phyloP scores from a whole-genome alignment of 495 filamentous ascomycete species.

The Pyronema omphalodes region DNA sequence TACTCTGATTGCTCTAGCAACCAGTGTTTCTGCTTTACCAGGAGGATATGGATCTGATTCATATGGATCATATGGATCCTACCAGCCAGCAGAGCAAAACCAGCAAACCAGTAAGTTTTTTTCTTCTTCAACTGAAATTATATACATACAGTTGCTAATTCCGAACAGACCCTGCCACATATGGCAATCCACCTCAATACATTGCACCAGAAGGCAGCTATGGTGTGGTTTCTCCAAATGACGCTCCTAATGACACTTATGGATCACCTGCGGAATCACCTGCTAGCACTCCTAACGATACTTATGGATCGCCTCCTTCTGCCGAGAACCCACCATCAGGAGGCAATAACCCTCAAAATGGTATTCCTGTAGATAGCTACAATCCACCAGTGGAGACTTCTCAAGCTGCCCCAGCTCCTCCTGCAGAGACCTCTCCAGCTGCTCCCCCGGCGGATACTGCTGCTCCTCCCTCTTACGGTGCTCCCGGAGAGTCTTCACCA shows the following conservation, averaged over 20 bases:
- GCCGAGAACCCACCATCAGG: no score
- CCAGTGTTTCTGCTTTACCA: background rate
- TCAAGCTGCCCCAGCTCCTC: background rate
- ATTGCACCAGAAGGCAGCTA: background rate
- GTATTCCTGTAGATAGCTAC: background rate
- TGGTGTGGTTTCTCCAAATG: background rate
- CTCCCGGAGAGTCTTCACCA: background rate
- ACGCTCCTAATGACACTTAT: no score
- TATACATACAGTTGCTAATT: background rate
- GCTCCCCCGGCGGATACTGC: background rate
- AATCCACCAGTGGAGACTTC: no score
- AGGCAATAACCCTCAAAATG: no score
- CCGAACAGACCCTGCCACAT: background rate
- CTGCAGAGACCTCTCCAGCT: background rate
- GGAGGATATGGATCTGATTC: background rate
- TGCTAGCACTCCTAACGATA: no score
- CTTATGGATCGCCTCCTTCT: no score
- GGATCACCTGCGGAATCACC: no score
- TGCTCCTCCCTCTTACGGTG: background rate
- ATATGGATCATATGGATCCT: background rate
- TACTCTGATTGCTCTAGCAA: background rate
- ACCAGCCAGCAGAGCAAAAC: background rate
- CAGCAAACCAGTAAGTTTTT: background rate
- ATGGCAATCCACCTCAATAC: no score
- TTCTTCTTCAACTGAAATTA: background rate